A percentile compares a stretch with the other conserved stretches of the same genome.
These are phyloP conservation scores for Friedmanniomyces endolithicus DNA, from an alignment of 495 filamentous ascomycete species.

Conservation along the genomic window DNA sequence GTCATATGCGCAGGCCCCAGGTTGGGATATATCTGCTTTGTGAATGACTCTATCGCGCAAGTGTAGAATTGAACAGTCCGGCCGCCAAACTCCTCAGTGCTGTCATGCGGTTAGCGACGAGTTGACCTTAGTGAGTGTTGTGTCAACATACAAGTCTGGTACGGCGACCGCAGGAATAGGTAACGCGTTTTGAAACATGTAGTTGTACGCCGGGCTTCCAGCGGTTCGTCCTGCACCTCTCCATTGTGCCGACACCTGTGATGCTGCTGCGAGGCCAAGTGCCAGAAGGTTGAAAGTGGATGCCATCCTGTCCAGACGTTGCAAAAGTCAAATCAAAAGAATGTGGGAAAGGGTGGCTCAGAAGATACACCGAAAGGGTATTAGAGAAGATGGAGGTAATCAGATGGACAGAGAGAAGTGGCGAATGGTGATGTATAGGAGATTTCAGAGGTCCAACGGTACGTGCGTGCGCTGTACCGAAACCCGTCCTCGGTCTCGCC, in stretches of 20 bases:
- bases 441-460: background rate
- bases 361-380: background rate
- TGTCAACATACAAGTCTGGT: slow-evolving; percentile 28
- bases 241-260: slow-evolving; percentile 1
- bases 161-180: slow-evolving; percentile 39
- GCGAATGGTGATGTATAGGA: background rate
- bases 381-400: background rate
- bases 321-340: background rate
- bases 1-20: slow-evolving; percentile 35
- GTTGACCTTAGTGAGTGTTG: background rate
- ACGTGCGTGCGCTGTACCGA: background rate
- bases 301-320: background rate
- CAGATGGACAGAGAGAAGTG: background rate
- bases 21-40: slow-evolving; percentile 36
- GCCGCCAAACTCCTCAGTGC: slow-evolving; percentile 21
- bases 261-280: slow-evolving; percentile 2
- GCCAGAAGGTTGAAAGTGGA: background rate
- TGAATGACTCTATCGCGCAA: slow-evolving; percentile 36
- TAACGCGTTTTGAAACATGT: slow-evolving; percentile 36
- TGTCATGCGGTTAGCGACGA: slow-evolving; percentile 7
- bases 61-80: slow-evolving; percentile 36
- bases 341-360: background rate
- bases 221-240: slow-evolving; percentile 9
- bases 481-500: background rate
- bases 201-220: slow-evolving; percentile 31